These are phyloP conservation scores for Gossypium raimondii DNA, from an alignment of 345 rosid species.

Conservation along the genomic window DNA sequence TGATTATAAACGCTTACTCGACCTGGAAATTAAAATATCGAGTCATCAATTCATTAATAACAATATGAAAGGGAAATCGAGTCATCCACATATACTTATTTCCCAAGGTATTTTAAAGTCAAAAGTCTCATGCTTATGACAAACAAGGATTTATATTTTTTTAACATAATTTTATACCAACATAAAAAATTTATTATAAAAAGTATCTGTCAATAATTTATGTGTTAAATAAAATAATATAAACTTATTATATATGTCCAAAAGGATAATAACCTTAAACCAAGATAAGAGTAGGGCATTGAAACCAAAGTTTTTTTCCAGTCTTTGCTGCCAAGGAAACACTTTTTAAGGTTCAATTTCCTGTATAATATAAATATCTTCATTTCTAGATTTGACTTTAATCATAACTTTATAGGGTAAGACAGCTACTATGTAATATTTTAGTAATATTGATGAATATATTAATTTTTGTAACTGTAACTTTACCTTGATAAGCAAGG, in stretches of 20 bases:
- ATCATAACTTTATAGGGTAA: not conserved
- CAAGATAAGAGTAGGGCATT: not conserved
- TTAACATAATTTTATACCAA: too few relatives aligned
- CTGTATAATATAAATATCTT: not conserved
- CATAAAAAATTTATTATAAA: too few relatives aligned
- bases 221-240: too few relatives aligned
- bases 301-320: not conserved
- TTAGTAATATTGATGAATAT: not conserved
- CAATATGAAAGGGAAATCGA: not conserved
- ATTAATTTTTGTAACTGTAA: not conserved
- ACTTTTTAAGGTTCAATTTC: not conserved
- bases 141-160: not conserved
- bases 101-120: not conserved
- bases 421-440: not conserved
- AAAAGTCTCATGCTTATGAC: not conserved
- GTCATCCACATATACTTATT: not conserved
- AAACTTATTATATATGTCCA: not conserved
- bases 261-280: not conserved
- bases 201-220: too few relatives aligned
- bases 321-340: constrained; percentile 3
- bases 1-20: not conserved
- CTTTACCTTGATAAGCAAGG: not conserved
- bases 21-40: not conserved
- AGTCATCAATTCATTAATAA: not conserved
- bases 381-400: not conserved